Evolutionary conservation across 176 grass and related monocot species (phyloP).

Genomic region (Thalia dealbata): DNA sequence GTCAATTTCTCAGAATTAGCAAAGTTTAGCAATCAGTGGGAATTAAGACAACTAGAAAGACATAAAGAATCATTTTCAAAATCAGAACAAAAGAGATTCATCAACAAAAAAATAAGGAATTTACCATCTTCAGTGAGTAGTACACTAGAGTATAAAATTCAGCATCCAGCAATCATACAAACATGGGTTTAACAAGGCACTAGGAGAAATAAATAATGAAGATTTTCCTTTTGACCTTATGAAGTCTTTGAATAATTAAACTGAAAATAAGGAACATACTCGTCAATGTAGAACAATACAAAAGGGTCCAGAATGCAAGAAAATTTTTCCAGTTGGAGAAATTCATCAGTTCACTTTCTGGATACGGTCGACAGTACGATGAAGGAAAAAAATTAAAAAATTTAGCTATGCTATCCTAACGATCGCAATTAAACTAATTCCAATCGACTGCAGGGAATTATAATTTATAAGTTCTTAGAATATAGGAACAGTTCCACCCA

Average conservation of each 20-base stretch:
- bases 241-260: neutral
- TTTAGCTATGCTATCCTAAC: neutral
- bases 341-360: neutral
- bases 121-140: neutral
- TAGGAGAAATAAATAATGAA: neutral
- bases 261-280: neutral
- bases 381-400: neutral
- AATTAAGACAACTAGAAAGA: neutral
- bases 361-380: neutral
- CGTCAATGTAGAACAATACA: neutral
- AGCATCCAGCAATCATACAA: neutral
- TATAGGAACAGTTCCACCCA: neutral
- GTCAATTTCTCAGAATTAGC: constrained; percentile 18
- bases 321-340: neutral
- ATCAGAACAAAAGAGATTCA: neutral
- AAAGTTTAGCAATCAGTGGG: neutral
- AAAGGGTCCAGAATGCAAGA: neutral
- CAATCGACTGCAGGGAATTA: neutral
- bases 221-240: neutral
- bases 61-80: neutral
- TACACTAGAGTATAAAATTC: neutral
- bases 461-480: too few relatives aligned
- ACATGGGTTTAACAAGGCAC: too few relatives aligned
- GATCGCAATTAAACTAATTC: neutral
- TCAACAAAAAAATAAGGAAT: neutral